A percentile compares a stretch with the other conserved stretches of the same genome.
Conservation (phyloP, 257 asterid genomes). For the Solanum etuberosum region DNA sequence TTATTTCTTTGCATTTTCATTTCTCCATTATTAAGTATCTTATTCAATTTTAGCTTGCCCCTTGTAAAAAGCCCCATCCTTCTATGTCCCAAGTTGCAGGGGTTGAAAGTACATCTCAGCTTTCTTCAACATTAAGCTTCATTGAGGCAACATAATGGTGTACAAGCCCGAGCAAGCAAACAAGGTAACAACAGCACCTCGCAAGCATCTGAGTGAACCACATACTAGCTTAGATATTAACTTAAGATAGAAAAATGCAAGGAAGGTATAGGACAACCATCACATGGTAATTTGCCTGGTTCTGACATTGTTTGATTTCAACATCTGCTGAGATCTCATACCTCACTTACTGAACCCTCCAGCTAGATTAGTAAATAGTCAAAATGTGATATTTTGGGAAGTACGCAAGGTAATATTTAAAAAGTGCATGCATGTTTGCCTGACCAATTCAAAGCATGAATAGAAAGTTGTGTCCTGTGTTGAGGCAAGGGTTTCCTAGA, state of each 20-base stretch:
- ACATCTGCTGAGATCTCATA: not conserved
- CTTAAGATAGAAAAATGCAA: not conserved
- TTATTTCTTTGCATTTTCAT: not conserved
- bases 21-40: not conserved
- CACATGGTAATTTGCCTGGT: not conserved
- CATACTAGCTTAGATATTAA: not conserved
- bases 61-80: not conserved
- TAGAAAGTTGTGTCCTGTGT: not conserved
- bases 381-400: not conserved
- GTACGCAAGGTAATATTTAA: not conserved
- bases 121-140: not conserved
- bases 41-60: not conserved
- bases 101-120: not conserved
- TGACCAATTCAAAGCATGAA: not conserved
- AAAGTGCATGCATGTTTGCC: not conserved
- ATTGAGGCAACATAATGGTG: not conserved
- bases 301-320: not conserved
- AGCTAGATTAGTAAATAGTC: not conserved
- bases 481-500: not conserved
- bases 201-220: not conserved
- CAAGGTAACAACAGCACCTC: not conserved
- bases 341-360: not conserved
- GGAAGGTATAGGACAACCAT: not conserved
- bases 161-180: not conserved
- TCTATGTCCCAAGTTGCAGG: not conserved